A percentile compares a stretch with the other conserved stretches of the same genome.
phyloP scores from a whole-genome alignment of 2,329 filamentous ascomycete genomes.

The Trichoderma oligosporum region DNA sequence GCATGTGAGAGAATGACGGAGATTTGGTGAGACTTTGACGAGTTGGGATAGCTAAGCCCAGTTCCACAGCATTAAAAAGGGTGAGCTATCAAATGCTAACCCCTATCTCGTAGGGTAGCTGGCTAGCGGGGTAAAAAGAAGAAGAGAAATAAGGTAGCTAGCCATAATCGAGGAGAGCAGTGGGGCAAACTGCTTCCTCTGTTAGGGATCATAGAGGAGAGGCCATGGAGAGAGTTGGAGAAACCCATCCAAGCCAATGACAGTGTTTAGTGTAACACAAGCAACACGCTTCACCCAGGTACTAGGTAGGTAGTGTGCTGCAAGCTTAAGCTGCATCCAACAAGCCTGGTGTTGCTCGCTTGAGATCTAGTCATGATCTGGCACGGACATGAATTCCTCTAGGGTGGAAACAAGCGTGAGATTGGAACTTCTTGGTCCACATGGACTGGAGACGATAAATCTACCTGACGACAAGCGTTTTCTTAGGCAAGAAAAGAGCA shows the following conservation, averaged over 20 bases:
- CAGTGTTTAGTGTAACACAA: too few species aligned
- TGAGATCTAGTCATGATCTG: too few species aligned
- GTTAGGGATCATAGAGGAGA: neutral
- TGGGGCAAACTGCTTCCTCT: neutral
- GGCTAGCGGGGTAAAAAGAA: conserved; percentile 27
- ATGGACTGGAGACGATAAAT: neutral
- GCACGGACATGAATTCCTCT: neutral
- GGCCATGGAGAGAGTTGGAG: neutral
- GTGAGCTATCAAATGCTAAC: neutral
- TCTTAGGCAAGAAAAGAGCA: neutral
- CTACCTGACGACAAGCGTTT: neutral
- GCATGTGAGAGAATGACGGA: conserved; percentile 7
- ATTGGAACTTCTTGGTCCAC: conserved; percentile 6
- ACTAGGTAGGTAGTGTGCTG: neutral
- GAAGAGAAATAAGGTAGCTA: too few species aligned
- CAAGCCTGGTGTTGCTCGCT: neutral
- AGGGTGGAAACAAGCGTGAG: neutral
- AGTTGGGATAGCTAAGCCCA: neutral
- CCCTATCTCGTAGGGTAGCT: neutral
- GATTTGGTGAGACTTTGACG: conserved; percentile 12
- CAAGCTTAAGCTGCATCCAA: neutral
- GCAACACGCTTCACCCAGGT: too few species aligned
- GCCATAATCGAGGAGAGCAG: neutral
- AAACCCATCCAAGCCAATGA: neutral
- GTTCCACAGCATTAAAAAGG: neutral